Conservation (phyloP, 2,329 filamentous ascomycete genomes). For the Penicillium expansum region DNA sequence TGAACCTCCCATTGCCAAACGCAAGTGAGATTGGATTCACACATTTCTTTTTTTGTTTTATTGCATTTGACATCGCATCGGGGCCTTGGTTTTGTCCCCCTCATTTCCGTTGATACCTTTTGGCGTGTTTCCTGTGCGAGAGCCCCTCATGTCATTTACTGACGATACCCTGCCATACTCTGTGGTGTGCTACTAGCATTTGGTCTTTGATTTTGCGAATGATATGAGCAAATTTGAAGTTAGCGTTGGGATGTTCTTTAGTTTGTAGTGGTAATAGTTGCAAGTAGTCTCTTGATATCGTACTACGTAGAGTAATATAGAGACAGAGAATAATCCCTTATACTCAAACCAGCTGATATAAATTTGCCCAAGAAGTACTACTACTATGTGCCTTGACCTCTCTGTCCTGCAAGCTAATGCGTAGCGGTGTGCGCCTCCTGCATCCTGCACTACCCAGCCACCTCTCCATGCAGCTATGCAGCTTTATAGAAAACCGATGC, state of each 20-base stretch:
- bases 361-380: neutral
- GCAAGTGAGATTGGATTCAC: neutral
- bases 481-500: neutral
- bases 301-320: neutral
- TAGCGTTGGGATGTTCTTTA: neutral
- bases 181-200: constrained; percentile 17
- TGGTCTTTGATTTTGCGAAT: constrained; percentile 4
- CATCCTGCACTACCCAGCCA: neutral
- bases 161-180: constrained; percentile 26
- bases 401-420: neutral
- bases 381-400: neutral
- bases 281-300: neutral
- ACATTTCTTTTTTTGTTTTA: neutral
- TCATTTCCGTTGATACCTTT: constrained; percentile 16
- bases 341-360: neutral
- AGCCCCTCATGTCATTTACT: constrained; percentile 20
- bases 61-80: constrained; percentile 5
- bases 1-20: neutral
- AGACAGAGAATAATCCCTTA: neutral
- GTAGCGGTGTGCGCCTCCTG: neutral
- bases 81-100: constrained; percentile 1
- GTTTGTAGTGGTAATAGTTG: neutral
- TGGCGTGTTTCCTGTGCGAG: constrained; percentile 17
- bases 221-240: neutral
- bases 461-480: neutral